These are phyloP conservation scores for Phytophthora cryptogea DNA, from an alignment of 352 stramenopile genomes.

Conservation along the genomic window DNA sequence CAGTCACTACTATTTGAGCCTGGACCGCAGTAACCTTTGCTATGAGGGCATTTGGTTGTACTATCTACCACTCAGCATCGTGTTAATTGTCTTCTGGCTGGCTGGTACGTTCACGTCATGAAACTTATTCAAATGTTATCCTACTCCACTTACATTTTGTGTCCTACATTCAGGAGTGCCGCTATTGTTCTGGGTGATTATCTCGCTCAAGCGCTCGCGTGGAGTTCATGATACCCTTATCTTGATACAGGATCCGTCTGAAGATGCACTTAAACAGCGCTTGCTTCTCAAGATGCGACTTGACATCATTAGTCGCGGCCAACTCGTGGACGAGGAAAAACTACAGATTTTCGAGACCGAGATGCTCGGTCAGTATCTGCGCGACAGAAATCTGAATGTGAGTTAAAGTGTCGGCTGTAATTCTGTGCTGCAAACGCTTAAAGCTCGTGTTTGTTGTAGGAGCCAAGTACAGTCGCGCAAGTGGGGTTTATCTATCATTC, in stretches of 20 bases:
- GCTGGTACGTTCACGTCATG: conserved; percentile 37
- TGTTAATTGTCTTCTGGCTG: conserved; percentile 61
- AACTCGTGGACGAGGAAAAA: conserved; percentile 52
- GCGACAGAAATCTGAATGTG: conserved; percentile 59
- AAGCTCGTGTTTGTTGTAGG: conserved; percentile 27
- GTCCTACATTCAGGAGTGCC: conserved; percentile 49
- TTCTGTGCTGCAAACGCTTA: not conserved
- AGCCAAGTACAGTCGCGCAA: conserved; percentile 74
- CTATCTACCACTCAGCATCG: conserved; percentile 55
- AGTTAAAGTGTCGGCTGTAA: not conserved
- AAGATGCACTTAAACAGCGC: conserved; percentile 47
- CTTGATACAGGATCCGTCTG: conserved; percentile 44
- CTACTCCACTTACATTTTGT: not conserved
- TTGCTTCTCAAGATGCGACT: conserved; percentile 53
- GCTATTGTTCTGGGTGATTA: conserved; percentile 70
- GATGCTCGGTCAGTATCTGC: conserved; percentile 57
- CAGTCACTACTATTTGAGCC: conserved; percentile 58
- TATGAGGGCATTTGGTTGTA: conserved; percentile 62
- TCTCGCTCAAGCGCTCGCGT: conserved; percentile 53
- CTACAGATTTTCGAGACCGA: conserved; percentile 54
- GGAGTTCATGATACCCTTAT: conserved; percentile 58
- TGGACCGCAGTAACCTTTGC: conserved; percentile 63
- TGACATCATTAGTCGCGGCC: conserved; percentile 45
- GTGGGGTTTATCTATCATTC: conserved; percentile 84
- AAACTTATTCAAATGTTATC: not conserved